Evolutionary conservation across 345 rosid genomes (phyloP), one percentile per base, ranked within the genome.

Genomic region (Nasturtium officinale): DNA sequence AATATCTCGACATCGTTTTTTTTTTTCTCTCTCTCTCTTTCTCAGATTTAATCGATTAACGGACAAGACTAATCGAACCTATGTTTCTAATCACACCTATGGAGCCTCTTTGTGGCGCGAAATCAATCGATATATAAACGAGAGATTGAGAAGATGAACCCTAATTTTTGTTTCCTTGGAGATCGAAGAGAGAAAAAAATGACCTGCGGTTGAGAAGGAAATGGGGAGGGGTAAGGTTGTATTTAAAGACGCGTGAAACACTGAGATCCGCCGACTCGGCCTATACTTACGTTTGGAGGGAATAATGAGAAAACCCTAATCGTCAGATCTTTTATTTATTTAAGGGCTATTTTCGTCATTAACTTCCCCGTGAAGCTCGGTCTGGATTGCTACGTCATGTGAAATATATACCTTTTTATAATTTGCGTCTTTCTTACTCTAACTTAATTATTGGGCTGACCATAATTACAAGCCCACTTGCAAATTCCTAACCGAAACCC

Each of bases 1-100:
- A 85, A 84, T 87, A 84, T 60, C 83, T 82, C 46, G 96, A 81
- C 96, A 89, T 87, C 61, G 18, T 9, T 59, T 29, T 29, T 5
- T 16, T 23, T 2, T 23, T 2, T 23, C 25, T 23, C 25, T 23
- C 25, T 23, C 23, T 5, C 1, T 13, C 38, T 69, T 12, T 61
- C 65, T 30, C 59, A 69, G 76, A 76, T 76, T 66, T 33, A 69
- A 62, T 55, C 65, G 53, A 21, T 12, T 63, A 13, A 26, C 17
- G 29, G 53, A 35, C 9, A 25, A 46, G 8, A 29, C 74, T 51
- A 76, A 54, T 45, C 15, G 65, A 61, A 35, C 45, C 65, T 63
- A 61, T 40, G 65, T 55, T 69, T 45, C 80, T 45, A 42, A 75
- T 48, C 71, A 3, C 35, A 57, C 30, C 29, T 37, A 47, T 0